Base-by-base conservation (phyloP, 768 basidiomycete genomes). In the Auriculariales sp. region DNA sequence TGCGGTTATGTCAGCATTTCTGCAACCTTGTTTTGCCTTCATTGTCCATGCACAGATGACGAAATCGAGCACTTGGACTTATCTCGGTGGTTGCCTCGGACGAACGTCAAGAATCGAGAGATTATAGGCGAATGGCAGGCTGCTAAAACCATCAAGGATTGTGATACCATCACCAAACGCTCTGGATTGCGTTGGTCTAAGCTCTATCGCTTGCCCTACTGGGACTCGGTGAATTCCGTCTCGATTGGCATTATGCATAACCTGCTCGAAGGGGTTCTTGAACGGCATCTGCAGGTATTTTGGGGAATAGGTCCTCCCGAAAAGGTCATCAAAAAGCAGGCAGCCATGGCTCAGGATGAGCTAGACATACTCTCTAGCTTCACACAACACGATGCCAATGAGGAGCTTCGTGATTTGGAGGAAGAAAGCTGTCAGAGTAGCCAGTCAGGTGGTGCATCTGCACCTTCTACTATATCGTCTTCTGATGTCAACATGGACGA, bases 241-340 rank as follows among this genome's bases (percentile, higher is more conserved):
- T 28, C 63, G 14, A 54, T 66, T 30, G 64, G 62, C 3, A 54
- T 57, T 46, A 60, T 66, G 59, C 64, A 65, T 45, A 62, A 62
- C 45, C 58, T 53, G 53, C 39, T 62, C 2, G 59, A 60, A 49
- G 61, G 63, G 9, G 36, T 59, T 28, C 46, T 65, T 9, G 33
- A 59, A 39, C 39, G 57, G 48, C 60, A 64, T 25, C 50, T 61
- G 28, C 54, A 55, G 6, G 11, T 11, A n/a, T 15, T 52, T 22
- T 59, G 57, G 58, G 57, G 58, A 1, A n/a, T 49, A 3, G 48
- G 34, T 22, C 15, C 34, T 2, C 34, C 48, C 4, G 30, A 28
- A 6, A 35, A 49, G 25, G 48, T 5, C 2, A 14, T 3, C 48
- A 35, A 19, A 14, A 33, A 32, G 30, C 10, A 48, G 28, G 22